Evolutionary conservation across 352 stramenopile genomes (phyloP), one percentile per base, ranked within the genome.

Genomic region (Pythium catenulatum): DNA sequence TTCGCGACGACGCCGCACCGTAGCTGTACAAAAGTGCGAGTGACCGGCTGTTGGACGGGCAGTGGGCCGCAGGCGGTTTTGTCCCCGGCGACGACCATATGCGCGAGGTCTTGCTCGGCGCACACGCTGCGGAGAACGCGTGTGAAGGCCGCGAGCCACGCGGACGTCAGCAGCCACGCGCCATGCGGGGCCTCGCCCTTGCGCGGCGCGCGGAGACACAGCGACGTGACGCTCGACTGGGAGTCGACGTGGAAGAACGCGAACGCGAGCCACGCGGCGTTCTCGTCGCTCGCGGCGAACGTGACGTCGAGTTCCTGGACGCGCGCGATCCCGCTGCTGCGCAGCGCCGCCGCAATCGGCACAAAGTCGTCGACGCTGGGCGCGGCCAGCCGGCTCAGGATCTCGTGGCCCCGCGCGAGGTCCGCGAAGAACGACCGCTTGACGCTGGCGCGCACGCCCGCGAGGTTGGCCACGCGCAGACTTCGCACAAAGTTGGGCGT

Each of bases 191-290:
- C 36, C 36, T 56, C 23, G 8, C 45, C 21, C 30, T 27, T 32
- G 30, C 4, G 19, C 15, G 63, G 23, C 23, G 21, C 54, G 17
- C 69, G 61, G 0, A 94, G 52, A 25, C 87, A 75, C n/a, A 93
- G 77, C 6, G 77, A 81, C 23, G 88, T 85, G 17, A 94, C 74
- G 23, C 68, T 74, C 1, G 72, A 87, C 7, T 72, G 46, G 8
- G 90, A 91, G 68, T 93, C 90, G 0, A 75, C 82, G 45, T 95
- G 91, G 76, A 95, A 93, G 0, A 92, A 79, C 27, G 82, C 90
- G 39, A 92, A 77, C 25, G 87, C 91, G 61, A 95, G 89, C 91
- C 91, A 95, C 21, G 77, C 83, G 0, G 78, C 78, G 50, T 59
- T 69, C 25, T 85, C 78, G 1, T 27, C 9, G 23, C 45, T 76